Evolutionary conservation across 176 grass and related monocot species (phyloP).

Genomic region (Canna indica): DNA sequence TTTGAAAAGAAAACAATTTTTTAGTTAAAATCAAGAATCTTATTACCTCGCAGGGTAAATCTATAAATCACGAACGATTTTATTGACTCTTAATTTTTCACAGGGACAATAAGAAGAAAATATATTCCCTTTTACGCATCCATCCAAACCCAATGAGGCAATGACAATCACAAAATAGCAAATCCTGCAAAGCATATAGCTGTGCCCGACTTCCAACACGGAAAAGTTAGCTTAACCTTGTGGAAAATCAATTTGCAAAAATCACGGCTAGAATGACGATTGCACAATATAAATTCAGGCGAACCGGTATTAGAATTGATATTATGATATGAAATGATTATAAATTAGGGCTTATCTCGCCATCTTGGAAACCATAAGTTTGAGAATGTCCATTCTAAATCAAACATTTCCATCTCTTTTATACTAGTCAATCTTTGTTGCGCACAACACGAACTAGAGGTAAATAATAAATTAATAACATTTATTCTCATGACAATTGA

Average conservation of each 20-base stretch:
- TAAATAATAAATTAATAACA: neutral
- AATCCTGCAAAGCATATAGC: no score
- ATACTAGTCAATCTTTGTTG: neutral
- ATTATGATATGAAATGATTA: neutral
- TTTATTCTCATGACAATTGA: neutral
- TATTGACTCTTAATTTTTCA: no score
- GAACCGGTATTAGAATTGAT: neutral
- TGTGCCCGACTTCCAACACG: no score
- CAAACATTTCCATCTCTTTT: neutral
- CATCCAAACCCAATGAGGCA: neutral
- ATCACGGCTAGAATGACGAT: neutral
- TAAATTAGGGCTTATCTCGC: neutral
- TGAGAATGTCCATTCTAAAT: neutral
- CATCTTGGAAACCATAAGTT: no score
- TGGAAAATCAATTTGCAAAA: neutral
- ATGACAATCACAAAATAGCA: neutral
- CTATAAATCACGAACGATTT: no score
- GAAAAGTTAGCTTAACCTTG: neutral
- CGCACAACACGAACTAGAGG: neutral
- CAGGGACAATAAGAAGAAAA: neutral
- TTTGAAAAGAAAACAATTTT: no score
- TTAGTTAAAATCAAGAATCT: no score
- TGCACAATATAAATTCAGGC: neutral
- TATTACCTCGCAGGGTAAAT: no score
- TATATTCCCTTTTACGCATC: no score